These are phyloP conservation scores for Priceomyces melissophilus DNA, from an alignment of 805 yeast genomes.

Conservation along the genomic window DNA sequence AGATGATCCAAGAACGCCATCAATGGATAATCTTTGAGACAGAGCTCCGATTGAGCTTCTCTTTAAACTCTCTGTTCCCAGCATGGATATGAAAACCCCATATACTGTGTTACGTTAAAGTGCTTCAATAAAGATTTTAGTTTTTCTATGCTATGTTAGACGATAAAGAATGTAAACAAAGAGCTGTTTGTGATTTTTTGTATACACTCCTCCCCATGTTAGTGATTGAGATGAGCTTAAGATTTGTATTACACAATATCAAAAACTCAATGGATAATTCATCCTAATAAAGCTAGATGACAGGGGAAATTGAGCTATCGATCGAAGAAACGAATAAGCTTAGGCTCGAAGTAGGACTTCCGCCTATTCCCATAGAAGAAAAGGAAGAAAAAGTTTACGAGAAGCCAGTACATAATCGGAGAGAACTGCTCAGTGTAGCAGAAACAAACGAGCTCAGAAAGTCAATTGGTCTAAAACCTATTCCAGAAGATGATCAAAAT, in stretches of 20 bases:
- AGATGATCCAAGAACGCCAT: conserved; percentile 42
- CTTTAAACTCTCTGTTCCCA: not conserved
- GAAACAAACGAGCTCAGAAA: conserved; percentile 55
- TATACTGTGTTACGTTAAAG: not conserved
- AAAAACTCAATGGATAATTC: not conserved
- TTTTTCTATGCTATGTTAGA: no score
- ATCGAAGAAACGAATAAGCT: conserved; percentile 44
- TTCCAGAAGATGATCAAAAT: conserved; percentile 20
- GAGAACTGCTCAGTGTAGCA: conserved; percentile 35
- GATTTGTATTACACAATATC: not conserved
- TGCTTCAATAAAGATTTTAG: no score
- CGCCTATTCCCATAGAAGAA: conserved; percentile 25
- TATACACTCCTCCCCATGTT: not conserved
- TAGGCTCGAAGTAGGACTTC: conserved; percentile 36
- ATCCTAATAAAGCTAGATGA: conserved; percentile 7
- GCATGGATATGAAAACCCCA: not conserved
- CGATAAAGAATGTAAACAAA: not conserved
- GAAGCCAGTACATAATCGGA: not conserved
- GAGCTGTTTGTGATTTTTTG: not conserved
- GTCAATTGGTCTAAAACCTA: conserved; percentile 53
- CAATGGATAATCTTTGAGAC: conserved; percentile 9
- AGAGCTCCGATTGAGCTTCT: not conserved
- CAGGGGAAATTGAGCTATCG: conserved; percentile 26
- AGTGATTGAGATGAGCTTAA: not conserved
- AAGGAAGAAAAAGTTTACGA: conserved; percentile 1